Conservation (phyloP, 148 eudicot species). For the Gaultheria prostrata region DNA sequence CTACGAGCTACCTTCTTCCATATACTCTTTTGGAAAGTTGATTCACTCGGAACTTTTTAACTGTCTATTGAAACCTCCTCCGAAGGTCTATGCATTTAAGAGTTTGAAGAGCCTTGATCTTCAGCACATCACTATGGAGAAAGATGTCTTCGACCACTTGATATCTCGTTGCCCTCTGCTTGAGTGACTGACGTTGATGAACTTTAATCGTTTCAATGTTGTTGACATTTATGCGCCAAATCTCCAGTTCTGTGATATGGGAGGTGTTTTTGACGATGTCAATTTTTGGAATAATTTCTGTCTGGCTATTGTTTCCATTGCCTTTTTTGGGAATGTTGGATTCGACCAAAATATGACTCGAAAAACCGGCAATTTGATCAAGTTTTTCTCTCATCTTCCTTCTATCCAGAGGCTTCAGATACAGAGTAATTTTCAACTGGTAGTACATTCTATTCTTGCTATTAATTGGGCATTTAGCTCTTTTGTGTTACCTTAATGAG, state of each 20-base stretch:
- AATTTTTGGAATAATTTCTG: slow-evolving; percentile 45
- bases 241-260: slow-evolving; percentile 79
- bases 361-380: slow-evolving; percentile 54
- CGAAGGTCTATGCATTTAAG: slow-evolving; percentile 50
- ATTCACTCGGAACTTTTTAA: slow-evolving; percentile 76
- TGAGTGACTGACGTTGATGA: slow-evolving; percentile 80
- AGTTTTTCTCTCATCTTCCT: slow-evolving; percentile 65
- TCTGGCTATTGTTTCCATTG: slow-evolving; percentile 65
- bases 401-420: slow-evolving; percentile 75
- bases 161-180: slow-evolving; percentile 58
- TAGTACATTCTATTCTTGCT: slow-evolving; percentile 21
- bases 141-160: slow-evolving; percentile 62
- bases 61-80: slow-evolving; percentile 56
- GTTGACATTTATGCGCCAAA: slow-evolving; percentile 73
- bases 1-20: slow-evolving; percentile 68
- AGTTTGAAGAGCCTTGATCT: slow-evolving; percentile 79
- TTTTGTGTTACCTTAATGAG: neutral
- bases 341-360: slow-evolving; percentile 35
- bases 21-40: slow-evolving; percentile 51
- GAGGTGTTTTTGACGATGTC: slow-evolving; percentile 70
- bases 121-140: slow-evolving; percentile 80
- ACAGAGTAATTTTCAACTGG: slow-evolving; percentile 78
- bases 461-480: neutral
- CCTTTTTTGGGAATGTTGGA: slow-evolving; percentile 49
- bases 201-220: slow-evolving; percentile 66